Base-by-base conservation (phyloP, 2,329 filamentous ascomycete species). In the Scedosporium minutisporum region DNA sequence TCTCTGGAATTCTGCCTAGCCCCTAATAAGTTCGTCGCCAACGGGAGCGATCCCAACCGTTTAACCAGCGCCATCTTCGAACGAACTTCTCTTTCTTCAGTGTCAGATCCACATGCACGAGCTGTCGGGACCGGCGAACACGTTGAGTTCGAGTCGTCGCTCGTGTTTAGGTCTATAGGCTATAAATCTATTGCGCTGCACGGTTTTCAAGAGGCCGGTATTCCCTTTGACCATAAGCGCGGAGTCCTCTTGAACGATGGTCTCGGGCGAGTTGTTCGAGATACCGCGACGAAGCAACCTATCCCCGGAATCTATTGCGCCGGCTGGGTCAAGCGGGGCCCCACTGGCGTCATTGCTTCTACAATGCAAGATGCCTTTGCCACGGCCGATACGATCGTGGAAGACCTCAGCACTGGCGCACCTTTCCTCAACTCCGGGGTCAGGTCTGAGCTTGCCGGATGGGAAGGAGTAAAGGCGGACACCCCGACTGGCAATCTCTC, bases 281-380 rank as follows among this genome's bases (percentile, higher is more conserved):
- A 69, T 64, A 64, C 71, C 66, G 73, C 67, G 66, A 73, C 64
- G 69, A 79, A 61, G 68, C 78, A 66, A 75, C 80, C 65, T 69
- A 78, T 66, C 70, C 85, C 87, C 0, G 91, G 93, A 0, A 74
- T 96, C 29, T 99, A 99, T 75, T 96, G 92, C 67, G 90, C 93
- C 16, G 95, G 95, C 0, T 99, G 95, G 95, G 92, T 97, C 9
- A 97, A 97, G 77, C 85, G 89, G 42, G 95, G 95, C 0, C 93
- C 95, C 0, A 97, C 92, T 0, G 95, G 95, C 2, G 93, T 97
- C 3, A 99, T 99, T 72, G 93, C 93, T 1, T 92, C 88, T 33
- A 99, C 95, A 0, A 96, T 99, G 91, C 85, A 89, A 64, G 95
- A 99, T 72, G 93, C 95, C 0, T 99, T 97, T 69, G 82, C 84